Evolutionary conservation across 768 basidiomycete species (phyloP).

Genomic region (Xerocomellus chrysenteron): DNA sequence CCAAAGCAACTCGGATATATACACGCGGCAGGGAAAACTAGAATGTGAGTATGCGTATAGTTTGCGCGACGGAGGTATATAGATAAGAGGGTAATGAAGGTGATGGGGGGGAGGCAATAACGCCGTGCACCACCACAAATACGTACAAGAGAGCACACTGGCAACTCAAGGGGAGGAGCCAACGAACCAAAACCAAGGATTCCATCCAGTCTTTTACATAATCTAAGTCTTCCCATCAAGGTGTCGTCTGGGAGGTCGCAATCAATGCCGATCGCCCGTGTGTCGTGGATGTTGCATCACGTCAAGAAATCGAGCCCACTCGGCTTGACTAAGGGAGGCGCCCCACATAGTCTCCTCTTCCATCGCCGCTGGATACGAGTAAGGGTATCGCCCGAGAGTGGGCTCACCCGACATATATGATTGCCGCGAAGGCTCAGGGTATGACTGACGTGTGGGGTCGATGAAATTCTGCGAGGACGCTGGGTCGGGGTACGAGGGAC

Average conservation of each 20-base stretch:
- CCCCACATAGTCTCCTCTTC: constrained; percentile 75
- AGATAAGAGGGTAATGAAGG: constrained; percentile 13
- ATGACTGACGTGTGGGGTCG: constrained; percentile 22
- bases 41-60: constrained; percentile 20
- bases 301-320: constrained; percentile 69
- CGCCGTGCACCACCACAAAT: constrained; percentile 21
- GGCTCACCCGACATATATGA: constrained; percentile 26
- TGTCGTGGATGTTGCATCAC: constrained; percentile 52
- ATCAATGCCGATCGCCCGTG: constrained; percentile 28
- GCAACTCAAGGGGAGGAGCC: constrained; percentile 15
- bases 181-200: constrained; percentile 22
- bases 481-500: constrained; percentile 26
- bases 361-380: constrained; percentile 44
- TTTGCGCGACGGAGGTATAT: constrained; percentile 15
- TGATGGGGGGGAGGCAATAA: constrained; percentile 3
- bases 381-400: constrained; percentile 23
- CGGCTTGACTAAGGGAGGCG: constrained; percentile 70
- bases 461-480: constrained; percentile 25
- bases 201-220: constrained; percentile 32
- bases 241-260: constrained; percentile 6
- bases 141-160: constrained; percentile 24
- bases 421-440: constrained; percentile 29
- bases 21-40: constrained; percentile 13
- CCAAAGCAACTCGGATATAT: constrained; percentile 10
- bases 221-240: constrained; percentile 15